Evolutionary conservation across 2,329 filamentous ascomycete species (phyloP).

Genomic region (Sporothrix mexicana): DNA sequence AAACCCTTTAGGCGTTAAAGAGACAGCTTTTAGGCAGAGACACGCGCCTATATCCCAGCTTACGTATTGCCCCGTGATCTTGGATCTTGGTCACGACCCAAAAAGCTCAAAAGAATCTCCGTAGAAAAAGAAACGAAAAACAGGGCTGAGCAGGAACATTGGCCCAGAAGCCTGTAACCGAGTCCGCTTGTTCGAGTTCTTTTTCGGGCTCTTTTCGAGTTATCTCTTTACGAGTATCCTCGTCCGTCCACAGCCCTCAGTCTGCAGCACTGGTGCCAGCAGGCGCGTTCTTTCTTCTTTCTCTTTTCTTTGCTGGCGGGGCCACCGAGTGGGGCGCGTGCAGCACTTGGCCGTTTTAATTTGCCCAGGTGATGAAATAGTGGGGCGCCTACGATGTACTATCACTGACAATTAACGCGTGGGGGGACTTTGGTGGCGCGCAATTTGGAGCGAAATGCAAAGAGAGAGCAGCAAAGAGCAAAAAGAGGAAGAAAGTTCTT

Average conservation of each 20-base stretch:
- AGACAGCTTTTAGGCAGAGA: neutral
- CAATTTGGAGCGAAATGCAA: conserved; percentile 26
- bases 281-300: neutral
- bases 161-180: neutral
- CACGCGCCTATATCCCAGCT: neutral
- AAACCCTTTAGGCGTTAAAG: neutral
- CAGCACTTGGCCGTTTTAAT: conserved; percentile 24
- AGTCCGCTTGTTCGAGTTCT: neutral
- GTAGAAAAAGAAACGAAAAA: neutral
- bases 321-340: conserved; percentile 25
- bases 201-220: neutral
- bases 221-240: neutral
- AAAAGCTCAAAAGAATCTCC: no score
- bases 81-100: neutral
- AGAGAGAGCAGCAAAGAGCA: neutral
- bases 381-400: neutral
- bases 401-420: no score
- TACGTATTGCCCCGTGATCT: neutral
- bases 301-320: neutral
- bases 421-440: neutral
- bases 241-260: neutral
- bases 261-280: neutral
- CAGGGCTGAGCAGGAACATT: neutral
- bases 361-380: conserved; percentile 19
- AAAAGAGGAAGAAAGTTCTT: conserved; percentile 21